These are phyloP conservation scores for Cutaneotrichosporon sp. DNA, from an alignment of 1,284 basidiomycete species.

Conservation along the genomic window DNA sequence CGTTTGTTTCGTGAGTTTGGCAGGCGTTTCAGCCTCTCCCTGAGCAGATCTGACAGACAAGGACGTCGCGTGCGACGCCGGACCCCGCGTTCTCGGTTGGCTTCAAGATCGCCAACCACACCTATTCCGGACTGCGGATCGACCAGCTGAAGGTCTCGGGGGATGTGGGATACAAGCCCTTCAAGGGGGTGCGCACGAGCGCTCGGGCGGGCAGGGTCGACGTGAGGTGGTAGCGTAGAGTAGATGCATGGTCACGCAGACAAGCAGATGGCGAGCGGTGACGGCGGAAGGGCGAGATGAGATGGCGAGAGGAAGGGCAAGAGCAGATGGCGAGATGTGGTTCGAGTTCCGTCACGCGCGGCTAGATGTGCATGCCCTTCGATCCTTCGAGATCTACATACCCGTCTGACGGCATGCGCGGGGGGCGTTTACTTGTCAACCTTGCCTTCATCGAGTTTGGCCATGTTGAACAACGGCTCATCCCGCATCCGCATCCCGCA, in stretches of 20 bases:
- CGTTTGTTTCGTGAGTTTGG: conserved; percentile 62
- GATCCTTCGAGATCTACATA: too few species aligned
- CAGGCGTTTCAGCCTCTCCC: background rate
- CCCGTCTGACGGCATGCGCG: too few species aligned
- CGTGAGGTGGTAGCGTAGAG: conserved; percentile 53
- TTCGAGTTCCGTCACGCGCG: too few species aligned
- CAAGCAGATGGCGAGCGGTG: background rate
- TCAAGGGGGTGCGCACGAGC: conserved; percentile 62
- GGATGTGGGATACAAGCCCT: conserved; percentile 59
- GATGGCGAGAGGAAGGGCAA: background rate
- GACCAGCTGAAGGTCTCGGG: conserved; percentile 81
- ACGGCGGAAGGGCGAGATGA: background rate
- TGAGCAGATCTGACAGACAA: background rate
- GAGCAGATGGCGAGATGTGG: too few species aligned
- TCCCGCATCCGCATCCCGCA: too few species aligned
- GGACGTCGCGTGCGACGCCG: conserved; percentile 55
- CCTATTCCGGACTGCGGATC: conserved; percentile 77
- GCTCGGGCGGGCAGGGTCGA: conserved; percentile 48
- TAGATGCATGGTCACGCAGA: background rate
- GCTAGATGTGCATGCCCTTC: too few species aligned
- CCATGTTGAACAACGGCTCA: too few species aligned
- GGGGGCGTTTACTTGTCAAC: too few species aligned
- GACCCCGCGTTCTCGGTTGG: conserved; percentile 69
- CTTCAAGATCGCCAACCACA: conserved; percentile 72
- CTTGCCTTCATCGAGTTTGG: too few species aligned